A percentile compares a stretch with the other conserved stretches of the same genome.
Conservation (phyloP, 148 eudicot genomes). For the Spergularia marina region DNA sequence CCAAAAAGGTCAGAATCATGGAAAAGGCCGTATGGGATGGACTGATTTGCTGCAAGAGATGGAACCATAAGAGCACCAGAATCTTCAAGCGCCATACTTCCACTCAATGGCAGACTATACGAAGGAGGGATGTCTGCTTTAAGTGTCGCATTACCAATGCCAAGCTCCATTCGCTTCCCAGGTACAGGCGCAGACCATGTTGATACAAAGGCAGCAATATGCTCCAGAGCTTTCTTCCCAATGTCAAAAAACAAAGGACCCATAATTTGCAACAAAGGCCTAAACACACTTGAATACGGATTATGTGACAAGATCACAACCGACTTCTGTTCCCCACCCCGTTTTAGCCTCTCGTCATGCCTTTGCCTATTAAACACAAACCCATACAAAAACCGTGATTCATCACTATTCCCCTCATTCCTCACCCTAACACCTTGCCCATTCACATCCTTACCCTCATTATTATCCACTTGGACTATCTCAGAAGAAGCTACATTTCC, state of each 20-base stretch:
- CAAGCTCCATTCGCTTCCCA: slow-evolving; percentile 88
- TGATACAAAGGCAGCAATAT: slow-evolving; percentile 80
- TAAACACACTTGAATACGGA: slow-evolving; percentile 86
- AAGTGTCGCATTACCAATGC: slow-evolving; percentile 81
- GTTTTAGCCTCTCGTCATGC: slow-evolving; percentile 92
- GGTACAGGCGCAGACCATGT: slow-evolving; percentile 79
- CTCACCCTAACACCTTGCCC: slow-evolving; percentile 16
- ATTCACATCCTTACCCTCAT: slow-evolving; percentile 16
- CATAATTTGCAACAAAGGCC: slow-evolving; percentile 85
- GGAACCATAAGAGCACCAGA: slow-evolving; percentile 63
- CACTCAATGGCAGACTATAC: slow-evolving; percentile 71
- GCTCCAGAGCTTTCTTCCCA: slow-evolving; percentile 84
- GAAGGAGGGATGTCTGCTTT: slow-evolving; percentile 85
- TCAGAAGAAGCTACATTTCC: slow-evolving; percentile 34
- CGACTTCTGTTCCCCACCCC: slow-evolving; percentile 97
- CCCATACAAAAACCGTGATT: slow-evolving; percentile 62
- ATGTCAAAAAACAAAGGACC: slow-evolving; percentile 92
- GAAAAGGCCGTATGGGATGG: slow-evolving; percentile 83
- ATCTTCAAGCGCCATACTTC: slow-evolving; percentile 52
- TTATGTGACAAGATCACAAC: slow-evolving; percentile 83
- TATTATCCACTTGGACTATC: slow-evolving; percentile 40
- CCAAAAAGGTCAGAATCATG: slow-evolving; percentile 94
- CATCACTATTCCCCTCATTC: slow-evolving; percentile 18
- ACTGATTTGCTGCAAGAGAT: slow-evolving; percentile 72
- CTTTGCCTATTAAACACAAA: slow-evolving; percentile 97